Evolutionary conservation across 2,329 filamentous ascomycete species (phyloP).

Genomic region (Venturia aucupariae): DNA sequence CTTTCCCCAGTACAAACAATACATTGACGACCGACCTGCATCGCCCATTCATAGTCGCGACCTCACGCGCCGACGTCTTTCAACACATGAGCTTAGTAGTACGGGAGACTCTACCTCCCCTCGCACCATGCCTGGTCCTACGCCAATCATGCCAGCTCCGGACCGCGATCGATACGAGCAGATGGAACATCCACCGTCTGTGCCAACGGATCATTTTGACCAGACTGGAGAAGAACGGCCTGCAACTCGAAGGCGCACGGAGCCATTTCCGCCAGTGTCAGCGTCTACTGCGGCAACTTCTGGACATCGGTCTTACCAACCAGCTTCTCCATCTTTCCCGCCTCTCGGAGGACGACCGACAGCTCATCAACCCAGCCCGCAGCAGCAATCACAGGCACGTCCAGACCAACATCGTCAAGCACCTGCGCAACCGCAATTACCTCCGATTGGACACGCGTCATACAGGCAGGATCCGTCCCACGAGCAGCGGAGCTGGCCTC

Average conservation of each 20-base stretch:
- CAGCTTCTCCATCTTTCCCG: neutral
- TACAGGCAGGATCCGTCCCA: neutral
- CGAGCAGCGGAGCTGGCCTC: constrained; percentile 1
- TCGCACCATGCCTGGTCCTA: neutral
- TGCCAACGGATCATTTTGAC: neutral
- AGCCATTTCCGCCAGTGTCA: neutral
- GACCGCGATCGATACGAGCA: neutral
- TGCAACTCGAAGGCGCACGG: constrained; percentile 13
- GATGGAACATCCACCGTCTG: neutral
- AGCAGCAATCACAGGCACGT: neutral
- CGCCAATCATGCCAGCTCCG: neutral
- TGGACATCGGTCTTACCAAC: constrained; percentile 3
- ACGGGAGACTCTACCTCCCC: neutral
- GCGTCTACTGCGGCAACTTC: constrained; percentile 16
- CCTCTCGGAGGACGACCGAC: neutral
- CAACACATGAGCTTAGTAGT: neutral
- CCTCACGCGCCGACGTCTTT: neutral
- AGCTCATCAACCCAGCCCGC: neutral
- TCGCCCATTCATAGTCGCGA: constrained; percentile 3
- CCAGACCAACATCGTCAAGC: neutral
- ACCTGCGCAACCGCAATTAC: neutral
- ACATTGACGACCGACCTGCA: neutral
- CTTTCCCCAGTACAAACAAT: constrained; percentile 11
- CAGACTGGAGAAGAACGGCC: constrained; percentile 4
- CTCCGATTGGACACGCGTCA: neutral